These are phyloP conservation scores for Polytrichum commune DNA, from an alignment of 225 moss, liverwort and hornwort species.

Conservation along the genomic window DNA sequence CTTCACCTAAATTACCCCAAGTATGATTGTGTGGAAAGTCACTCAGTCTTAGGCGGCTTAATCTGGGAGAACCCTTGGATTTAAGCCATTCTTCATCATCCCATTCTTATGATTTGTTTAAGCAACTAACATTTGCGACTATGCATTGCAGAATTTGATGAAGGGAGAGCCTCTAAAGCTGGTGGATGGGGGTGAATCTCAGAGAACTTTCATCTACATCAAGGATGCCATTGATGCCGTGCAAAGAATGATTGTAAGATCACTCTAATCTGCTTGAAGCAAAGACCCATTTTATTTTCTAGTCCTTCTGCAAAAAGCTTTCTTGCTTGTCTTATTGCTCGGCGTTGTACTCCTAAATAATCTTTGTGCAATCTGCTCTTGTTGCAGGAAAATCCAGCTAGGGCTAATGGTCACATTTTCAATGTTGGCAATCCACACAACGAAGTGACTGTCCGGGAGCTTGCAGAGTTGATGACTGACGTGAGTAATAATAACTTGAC, in stretches of 20 bases:
- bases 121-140: too few relatives aligned
- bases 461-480: constrained; percentile 58
- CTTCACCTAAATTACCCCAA: too few relatives aligned
- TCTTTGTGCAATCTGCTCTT: too few relatives aligned
- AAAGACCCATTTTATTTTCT: not conserved
- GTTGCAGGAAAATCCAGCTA: constrained; percentile 31
- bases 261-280: not conserved
- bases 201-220: constrained; percentile 34
- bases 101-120: too few relatives aligned
- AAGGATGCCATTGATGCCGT: constrained; percentile 40
- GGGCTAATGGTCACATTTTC: constrained; percentile 33
- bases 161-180: constrained; percentile 33
- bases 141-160: constrained; percentile 26
- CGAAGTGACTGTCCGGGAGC: constrained; percentile 42
- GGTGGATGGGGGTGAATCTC: constrained; percentile 32
- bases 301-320: not conserved
- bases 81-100: too few relatives aligned
- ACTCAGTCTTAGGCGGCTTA: too few relatives aligned
- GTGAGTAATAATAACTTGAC: not conserved
- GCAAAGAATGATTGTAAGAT: constrained; percentile 30
- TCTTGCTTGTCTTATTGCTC: too few relatives aligned
- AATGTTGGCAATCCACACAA: constrained; percentile 44
- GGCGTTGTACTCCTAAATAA: too few relatives aligned
- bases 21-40: too few relatives aligned
- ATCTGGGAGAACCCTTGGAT: too few relatives aligned